Percentiles rank a stretch among this genome's conserved stretches.
Conservation (phyloP, 768 basidiomycete species). For the Tremella yokohamensis region DNA sequence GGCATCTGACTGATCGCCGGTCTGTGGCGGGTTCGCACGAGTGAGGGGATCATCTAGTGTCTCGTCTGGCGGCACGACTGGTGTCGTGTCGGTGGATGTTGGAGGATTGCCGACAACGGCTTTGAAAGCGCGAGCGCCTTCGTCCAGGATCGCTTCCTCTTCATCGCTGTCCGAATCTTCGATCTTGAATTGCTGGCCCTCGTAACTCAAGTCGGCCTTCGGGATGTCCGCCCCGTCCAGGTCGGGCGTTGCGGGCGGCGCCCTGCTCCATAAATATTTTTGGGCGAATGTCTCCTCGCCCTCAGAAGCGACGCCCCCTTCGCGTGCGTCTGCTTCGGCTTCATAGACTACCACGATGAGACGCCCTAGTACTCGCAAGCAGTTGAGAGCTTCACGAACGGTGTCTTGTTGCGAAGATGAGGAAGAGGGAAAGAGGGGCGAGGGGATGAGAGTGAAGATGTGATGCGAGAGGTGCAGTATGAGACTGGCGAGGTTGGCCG, state of each 20-base stretch:
- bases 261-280: constrained; percentile 74
- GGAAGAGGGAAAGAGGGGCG: constrained; percentile 57
- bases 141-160: constrained; percentile 22
- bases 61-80: background rate
- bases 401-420: constrained; percentile 73
- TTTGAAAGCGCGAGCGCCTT: constrained; percentile 35
- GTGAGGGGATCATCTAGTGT: constrained; percentile 24
- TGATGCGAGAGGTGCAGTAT: constrained; percentile 62
- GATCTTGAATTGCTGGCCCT: constrained; percentile 36
- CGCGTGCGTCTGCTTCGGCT: constrained; percentile 52
- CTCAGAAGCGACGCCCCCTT: constrained; percentile 49
- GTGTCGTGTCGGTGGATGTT: constrained; percentile 4
- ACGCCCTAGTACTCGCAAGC: constrained; percentile 81
- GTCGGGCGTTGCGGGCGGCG: constrained; percentile 2
- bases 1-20: constrained; percentile 33
- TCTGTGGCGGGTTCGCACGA: background rate
- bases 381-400: constrained; percentile 78
- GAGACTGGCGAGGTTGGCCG: constrained; percentile 80
- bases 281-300: constrained; percentile 59
- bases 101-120: constrained; percentile 30
- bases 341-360: constrained; percentile 82
- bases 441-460: constrained; percentile 44
- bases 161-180: constrained; percentile 40
- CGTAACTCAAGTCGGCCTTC: constrained; percentile 52
- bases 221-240: constrained; percentile 48